Base-by-base conservation (phyloP, 2,329 filamentous ascomycete species). In the Colletotrichum magnum region DNA sequence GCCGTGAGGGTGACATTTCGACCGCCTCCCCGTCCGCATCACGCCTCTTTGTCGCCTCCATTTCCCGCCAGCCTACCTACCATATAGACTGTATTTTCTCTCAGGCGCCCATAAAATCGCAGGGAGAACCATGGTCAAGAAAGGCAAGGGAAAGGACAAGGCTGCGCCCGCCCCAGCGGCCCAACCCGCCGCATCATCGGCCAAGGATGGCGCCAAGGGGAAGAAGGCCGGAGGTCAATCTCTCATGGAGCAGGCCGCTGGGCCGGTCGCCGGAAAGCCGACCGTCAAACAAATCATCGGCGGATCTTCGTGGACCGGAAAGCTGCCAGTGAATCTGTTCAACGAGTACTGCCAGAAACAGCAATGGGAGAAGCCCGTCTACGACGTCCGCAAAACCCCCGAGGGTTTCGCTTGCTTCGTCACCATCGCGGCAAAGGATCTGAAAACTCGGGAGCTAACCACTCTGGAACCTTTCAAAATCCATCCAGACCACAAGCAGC, bases 341-440 rank as follows among this genome's bases (percentile, higher is more conserved):
- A 94, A 93, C 43, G 96, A 98, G 84, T 93, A 97, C 81, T 98
- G 95, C 76, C 94, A 97, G 82, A 97, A 95, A 80, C 93, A 97
- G 79, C 94, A 94, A 78, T 99, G 96, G 96, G 93, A 94, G 73
- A 95, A 92, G 78, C 95, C 95, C 2, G 95, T 97, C 72, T 99
- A 97, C 80, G 92, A 92, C 72, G 94, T 94, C 86, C 88, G 86
- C 72, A 94, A 92, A 85, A 89, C 88, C 28, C 84, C 88, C 13
- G 92, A 93, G 61, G 94, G 93, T 26, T 94, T 91, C 79, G 91
- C 93, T 0, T 94, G 94, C 45, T 91, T 93, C 77, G 93, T 98
- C 51, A 93, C 94, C 45, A 84, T 99, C 71, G 93, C 88, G 75
- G 86, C 87, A 51, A 89, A 84, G 75, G 94, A 98, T 78, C 84